phyloP scores from a whole-genome alignment of 2,329 filamentous ascomycete genomes.

The Dactylella cylindrospora region DNA sequence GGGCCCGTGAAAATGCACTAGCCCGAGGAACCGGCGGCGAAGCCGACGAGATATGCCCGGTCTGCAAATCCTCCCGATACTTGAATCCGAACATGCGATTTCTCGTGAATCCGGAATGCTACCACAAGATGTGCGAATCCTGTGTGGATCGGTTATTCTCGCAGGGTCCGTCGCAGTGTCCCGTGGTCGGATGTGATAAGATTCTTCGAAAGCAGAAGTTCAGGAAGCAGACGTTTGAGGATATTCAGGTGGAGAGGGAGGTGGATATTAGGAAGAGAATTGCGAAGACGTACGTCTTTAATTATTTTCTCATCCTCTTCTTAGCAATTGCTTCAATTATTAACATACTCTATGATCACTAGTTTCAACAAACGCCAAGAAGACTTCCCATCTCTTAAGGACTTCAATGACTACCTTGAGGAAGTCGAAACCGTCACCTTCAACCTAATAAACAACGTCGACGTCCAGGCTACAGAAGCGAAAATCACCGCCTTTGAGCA shows the following conservation, averaged over 20 bases:
- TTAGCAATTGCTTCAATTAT: not conserved
- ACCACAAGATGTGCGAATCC: constrained; percentile 97
- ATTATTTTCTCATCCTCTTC: not conserved
- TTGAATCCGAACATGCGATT: constrained; percentile 93
- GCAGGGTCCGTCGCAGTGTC: constrained; percentile 86
- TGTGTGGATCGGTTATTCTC: constrained; percentile 95
- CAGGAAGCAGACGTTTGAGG: constrained; percentile 83
- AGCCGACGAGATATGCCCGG: constrained; percentile 76
- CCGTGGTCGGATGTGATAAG: constrained; percentile 81
- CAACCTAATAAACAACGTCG: constrained; percentile 74
- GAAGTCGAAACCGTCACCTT: constrained; percentile 87
- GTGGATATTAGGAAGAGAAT: constrained; percentile 86
- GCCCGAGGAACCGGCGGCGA: constrained; percentile 27
- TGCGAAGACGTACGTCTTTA: constrained; percentile 57
- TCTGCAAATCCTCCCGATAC: constrained; percentile 96
- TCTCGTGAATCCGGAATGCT: constrained; percentile 96
- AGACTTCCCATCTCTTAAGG: constrained; percentile 80
- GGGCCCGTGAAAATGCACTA: constrained; percentile 39
- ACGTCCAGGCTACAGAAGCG: constrained; percentile 62
- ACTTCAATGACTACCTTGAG: constrained; percentile 93
- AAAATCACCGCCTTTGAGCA: constrained; percentile 66
- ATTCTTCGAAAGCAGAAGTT: constrained; percentile 84
- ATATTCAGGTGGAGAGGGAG: constrained; percentile 84
- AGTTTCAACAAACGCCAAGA: constrained; percentile 88
- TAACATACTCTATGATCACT: constrained; percentile 46